Evolutionary conservation across 305 asterid species (phyloP), one percentile per base, ranked within the genome.

Genomic region (Fraxinus angustifolia): DNA sequence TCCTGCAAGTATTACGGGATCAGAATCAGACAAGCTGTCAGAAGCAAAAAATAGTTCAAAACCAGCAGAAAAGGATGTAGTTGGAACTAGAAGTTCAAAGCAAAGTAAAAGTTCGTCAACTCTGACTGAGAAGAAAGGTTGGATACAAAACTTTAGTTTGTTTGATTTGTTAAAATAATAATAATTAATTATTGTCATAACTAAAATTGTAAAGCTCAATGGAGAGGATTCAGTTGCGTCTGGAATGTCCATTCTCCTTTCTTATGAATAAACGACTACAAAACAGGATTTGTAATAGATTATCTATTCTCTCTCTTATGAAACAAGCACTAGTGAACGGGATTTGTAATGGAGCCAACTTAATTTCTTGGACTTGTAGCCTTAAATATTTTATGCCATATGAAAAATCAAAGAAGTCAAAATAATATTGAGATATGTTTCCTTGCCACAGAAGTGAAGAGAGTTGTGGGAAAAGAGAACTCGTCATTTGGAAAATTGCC

Each of bases 111-210:
- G 70, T 87, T 42, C 67, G 76, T 50, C 87, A 36, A 81, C 86
- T 80, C 30, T 56, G 67, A 60, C 84, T 40, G 81, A 73, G 62
- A 75, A 85, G 40, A 82, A 83, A 73, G 90, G 90, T 87, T 36
- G 72, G 19, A 36, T 76, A 68, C 62, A 8, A 23, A 62, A 28
- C 28, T 62, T 21, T 16, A 62, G 35, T 23, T 23, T 62, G 33
- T 30, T 67, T 67, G 8, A 2, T 67, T 67, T 26, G 36, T 67
- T 67, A 10, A 67, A 21, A 36, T 3, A 31, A 31, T 31, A 31
- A 31, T 3, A 31, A 31, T 31, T 0, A 35, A 60, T 67, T 1
- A 4, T 67, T 67, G 73, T 67, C 19, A 67, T 28, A 12, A 67
- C 38, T 21, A 62, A 62, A 60, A 17, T 60, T 6, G 30, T 8